Conservation (phyloP, 257 asterid genomes). For the Solanum chiquidenum region DNA sequence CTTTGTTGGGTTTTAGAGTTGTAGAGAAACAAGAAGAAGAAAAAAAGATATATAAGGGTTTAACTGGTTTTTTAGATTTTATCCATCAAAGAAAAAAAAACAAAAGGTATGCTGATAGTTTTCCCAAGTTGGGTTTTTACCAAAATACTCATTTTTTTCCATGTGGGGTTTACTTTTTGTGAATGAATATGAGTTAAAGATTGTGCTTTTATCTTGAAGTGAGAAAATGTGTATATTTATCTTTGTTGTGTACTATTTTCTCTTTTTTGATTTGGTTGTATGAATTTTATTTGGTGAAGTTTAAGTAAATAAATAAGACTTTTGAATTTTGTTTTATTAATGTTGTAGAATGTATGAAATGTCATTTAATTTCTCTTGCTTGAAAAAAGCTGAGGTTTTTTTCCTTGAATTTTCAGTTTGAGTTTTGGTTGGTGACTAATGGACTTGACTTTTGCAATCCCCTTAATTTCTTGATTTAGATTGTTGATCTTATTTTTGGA, state of each 20-base stretch:
- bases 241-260: too few species aligned
- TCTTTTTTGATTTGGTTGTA: too few species aligned
- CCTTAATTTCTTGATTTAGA: not conserved
- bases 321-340: too few species aligned
- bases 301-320: too few species aligned
- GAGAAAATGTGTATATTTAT: too few species aligned
- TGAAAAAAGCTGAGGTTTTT: not conserved
- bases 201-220: too few species aligned
- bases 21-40: not conserved
- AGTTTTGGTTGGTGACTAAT: not conserved
- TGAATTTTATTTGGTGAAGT: too few species aligned
- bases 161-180: conserved; percentile 1
- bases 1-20: not conserved
- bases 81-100: not conserved
- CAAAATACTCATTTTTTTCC: not conserved
- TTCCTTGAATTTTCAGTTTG: not conserved
- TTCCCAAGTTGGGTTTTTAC: too few species aligned
- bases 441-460: not conserved
- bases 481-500: too few species aligned
- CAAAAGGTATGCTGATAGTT: not conserved
- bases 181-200: not conserved
- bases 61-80: not conserved
- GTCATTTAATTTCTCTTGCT: not conserved
- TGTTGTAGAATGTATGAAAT: too few species aligned
- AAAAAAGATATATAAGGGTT: not conserved